Evolutionary conservation across 495 filamentous ascomycete species (phyloP).

Genomic region (Penicillium odoratum): DNA sequence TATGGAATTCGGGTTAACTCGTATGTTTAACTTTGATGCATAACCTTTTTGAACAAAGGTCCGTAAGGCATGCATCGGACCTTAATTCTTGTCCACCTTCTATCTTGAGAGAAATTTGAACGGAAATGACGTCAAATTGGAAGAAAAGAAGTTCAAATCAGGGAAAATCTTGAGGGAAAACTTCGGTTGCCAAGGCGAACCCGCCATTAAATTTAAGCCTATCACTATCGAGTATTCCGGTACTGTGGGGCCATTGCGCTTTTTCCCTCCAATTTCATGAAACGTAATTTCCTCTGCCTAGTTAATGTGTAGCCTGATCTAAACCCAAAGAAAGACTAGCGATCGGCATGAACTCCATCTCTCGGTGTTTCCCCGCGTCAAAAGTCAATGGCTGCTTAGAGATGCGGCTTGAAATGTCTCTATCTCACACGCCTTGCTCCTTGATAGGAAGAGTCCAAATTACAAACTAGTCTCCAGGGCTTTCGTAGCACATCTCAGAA

Average conservation of each 20-base stretch:
- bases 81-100: neutral
- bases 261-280: too few species aligned
- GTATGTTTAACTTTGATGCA: too few species aligned
- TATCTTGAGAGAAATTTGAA: too few species aligned
- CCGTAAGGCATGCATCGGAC: neutral
- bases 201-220: too few species aligned
- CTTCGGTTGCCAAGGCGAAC: too few species aligned
- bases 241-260: too few species aligned
- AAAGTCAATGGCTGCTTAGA: constrained; percentile 27
- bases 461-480: neutral
- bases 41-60: too few species aligned
- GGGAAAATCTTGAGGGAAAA: too few species aligned
- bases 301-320: neutral
- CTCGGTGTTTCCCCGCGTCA: constrained; percentile 1
- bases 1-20: neutral
- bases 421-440: constrained; percentile 17
- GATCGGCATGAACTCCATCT: neutral
- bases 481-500: neutral
- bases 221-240: too few species aligned
- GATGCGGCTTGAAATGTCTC: constrained; percentile 19
- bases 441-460: constrained; percentile 13
- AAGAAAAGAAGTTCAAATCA: too few species aligned
- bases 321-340: neutral
- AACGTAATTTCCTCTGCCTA: too few species aligned
- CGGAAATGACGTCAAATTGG: neutral